phyloP scores from a whole-genome alignment of 768 basidiomycete genomes.

The Boletus sp. region DNA sequence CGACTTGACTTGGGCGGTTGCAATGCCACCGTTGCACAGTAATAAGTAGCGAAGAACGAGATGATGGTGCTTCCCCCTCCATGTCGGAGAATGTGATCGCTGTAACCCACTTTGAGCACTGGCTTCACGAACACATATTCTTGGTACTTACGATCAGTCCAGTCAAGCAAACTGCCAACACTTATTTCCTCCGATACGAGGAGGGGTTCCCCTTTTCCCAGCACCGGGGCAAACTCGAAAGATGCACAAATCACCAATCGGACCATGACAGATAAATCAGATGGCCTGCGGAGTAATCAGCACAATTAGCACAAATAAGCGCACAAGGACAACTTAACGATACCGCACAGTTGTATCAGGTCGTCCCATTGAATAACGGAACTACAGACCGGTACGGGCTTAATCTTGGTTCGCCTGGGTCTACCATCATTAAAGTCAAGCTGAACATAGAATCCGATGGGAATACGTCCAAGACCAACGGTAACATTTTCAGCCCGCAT shows the following conservation, averaged over 20 bases:
- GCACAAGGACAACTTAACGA: background rate
- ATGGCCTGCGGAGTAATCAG: background rate
- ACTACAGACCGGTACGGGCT: background rate
- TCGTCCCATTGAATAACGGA: conserved; percentile 12
- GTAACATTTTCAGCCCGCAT: conserved; percentile 10
- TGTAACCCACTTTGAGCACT: background rate
- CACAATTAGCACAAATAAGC: background rate
- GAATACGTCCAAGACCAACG: conserved; percentile 10
- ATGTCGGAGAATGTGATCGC: background rate
- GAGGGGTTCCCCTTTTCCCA: conserved; percentile 6
- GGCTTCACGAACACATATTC: too few species aligned
- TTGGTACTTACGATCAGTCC: background rate
- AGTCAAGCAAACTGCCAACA: background rate
- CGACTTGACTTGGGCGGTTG: background rate
- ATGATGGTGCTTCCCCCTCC: background rate
- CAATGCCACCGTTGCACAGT: background rate
- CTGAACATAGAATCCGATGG: conserved; percentile 13
- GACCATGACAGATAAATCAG: background rate
- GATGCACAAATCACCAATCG: conserved; percentile 2
- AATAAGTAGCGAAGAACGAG: background rate
- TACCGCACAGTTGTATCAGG: conserved; percentile 4
- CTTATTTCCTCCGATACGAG: background rate
- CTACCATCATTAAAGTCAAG: background rate
- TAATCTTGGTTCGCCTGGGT: conserved; percentile 3
- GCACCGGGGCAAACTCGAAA: background rate